These are phyloP conservation scores for Ilyonectria destructans DNA, from an alignment of 2,329 filamentous ascomycete genomes.

Conservation along the genomic window DNA sequence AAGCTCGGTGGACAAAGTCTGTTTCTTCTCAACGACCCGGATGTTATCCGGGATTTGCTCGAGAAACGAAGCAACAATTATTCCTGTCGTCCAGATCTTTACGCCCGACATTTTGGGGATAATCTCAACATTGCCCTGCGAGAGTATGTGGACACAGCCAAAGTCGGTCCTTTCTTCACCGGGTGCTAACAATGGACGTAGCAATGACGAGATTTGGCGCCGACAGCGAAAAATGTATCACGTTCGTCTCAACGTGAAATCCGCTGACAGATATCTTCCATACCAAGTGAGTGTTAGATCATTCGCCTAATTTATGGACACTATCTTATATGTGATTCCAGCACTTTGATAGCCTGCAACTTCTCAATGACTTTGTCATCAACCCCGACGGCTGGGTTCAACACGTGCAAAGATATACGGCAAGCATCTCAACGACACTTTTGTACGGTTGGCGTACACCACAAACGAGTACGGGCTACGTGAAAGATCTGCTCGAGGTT, in stretches of 20 bases:
- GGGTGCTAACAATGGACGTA: background rate
- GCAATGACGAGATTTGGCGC: conserved; percentile 18
- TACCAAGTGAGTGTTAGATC: background rate
- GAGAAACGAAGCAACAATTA: conserved; percentile 21
- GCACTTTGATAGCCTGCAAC: conserved; percentile 18
- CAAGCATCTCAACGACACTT: conserved; percentile 8
- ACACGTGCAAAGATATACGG: conserved; percentile 10
- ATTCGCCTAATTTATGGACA: accelerated
- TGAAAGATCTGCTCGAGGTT: conserved; percentile 10
- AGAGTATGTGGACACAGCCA: background rate
- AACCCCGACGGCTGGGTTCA: conserved; percentile 1
- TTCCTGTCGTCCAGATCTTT: conserved; percentile 17
- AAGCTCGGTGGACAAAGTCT: conserved; percentile 11
- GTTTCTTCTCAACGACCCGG: conserved; percentile 6
- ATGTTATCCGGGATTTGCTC: conserved; percentile 8
- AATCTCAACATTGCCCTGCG: conserved; percentile 17
- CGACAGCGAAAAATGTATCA: conserved; percentile 20
- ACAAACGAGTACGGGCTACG: conserved; percentile 15
- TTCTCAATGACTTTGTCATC: background rate
- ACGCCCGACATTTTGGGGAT: conserved; percentile 13
- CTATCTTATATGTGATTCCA: background rate
- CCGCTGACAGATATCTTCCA: conserved; percentile 14
- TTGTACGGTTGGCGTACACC: conserved; percentile 19
- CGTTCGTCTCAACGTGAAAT: conserved; percentile 16
- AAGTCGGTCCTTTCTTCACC: background rate